A percentile compares a stretch with the other conserved stretches of the same genome.
These are phyloP conservation scores for Trichoderma asperelloides DNA, from an alignment of 495 filamentous ascomycete species.

Conservation along the genomic window DNA sequence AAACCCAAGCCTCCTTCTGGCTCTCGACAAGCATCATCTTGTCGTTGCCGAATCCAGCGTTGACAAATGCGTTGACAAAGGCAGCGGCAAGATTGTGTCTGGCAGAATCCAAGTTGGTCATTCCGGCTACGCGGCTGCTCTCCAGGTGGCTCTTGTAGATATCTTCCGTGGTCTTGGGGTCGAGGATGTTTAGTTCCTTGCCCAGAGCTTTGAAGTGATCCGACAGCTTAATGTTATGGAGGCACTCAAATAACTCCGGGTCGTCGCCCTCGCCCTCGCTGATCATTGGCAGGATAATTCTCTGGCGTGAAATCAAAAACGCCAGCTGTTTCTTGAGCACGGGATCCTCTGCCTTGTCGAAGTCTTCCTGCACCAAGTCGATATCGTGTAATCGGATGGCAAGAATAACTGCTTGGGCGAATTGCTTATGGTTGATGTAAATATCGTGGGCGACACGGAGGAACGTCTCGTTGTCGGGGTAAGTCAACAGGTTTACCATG, in stretches of 20 bases:
- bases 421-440: slow-evolving; percentile 84
- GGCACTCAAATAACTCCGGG: slow-evolving; percentile 63
- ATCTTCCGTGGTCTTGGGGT: slow-evolving; percentile 94
- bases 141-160: slow-evolving; percentile 99
- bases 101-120: slow-evolving; percentile 92
- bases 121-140: slow-evolving; percentile 79
- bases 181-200: slow-evolving; percentile 93
- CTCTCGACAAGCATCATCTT: slow-evolving; percentile 89
- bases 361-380: slow-evolving; percentile 68
- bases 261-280: slow-evolving; percentile 44
- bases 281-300: slow-evolving; percentile 67
- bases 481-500: slow-evolving; percentile 96
- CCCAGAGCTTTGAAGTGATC: slow-evolving; percentile 89
- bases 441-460: slow-evolving; percentile 83
- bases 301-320: slow-evolving; percentile 84
- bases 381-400: slow-evolving; percentile 87
- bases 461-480: slow-evolving; percentile 93
- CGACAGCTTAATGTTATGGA: slow-evolving; percentile 78
- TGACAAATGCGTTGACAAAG: slow-evolving; percentile 95
- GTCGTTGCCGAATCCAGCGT: slow-evolving; percentile 89
- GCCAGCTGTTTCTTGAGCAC: slow-evolving; percentile 89
- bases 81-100: slow-evolving; percentile 91
- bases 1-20: slow-evolving; percentile 87
- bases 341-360: slow-evolving; percentile 68
- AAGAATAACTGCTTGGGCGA: slow-evolving; percentile 85